These are phyloP conservation scores for Dipteronia sinensis DNA, from an alignment of 345 rosid genomes.

Conservation along the genomic window DNA sequence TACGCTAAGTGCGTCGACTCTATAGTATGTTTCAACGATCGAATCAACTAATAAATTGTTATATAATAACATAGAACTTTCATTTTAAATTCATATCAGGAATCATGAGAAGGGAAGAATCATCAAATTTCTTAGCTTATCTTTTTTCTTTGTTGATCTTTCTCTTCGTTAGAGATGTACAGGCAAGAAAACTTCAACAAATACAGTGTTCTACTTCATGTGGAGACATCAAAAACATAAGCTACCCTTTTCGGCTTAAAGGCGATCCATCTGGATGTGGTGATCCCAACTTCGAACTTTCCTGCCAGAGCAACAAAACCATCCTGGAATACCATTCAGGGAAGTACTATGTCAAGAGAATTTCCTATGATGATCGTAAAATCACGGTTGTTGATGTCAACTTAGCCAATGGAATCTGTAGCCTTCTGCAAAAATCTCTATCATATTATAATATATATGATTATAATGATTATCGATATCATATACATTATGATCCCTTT, in stretches of 20 bases:
- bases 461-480: too few relatives aligned
- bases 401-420: conserved; percentile 35
- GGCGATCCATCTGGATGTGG: conserved; percentile 34
- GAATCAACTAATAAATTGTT: too few relatives aligned
- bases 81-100: background rate
- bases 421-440: conserved; percentile 32
- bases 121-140: background rate
- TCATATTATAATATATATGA: background rate
- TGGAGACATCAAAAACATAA: conserved; percentile 39
- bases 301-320: conserved; percentile 36
- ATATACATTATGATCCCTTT: too few relatives aligned
- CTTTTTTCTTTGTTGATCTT: conserved; percentile 20
- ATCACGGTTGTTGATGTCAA: conserved; percentile 41
- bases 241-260: conserved; percentile 39
- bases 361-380: conserved; percentile 19
- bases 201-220: conserved; percentile 40
- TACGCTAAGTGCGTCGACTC: too few relatives aligned
- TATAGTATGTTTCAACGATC: too few relatives aligned
- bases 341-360: conserved; percentile 34
- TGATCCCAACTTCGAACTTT: conserved; percentile 26
- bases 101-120: conserved; percentile 7
- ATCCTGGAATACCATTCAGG: conserved; percentile 26
- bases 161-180: background rate
- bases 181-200: conserved; percentile 27
- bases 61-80: too few relatives aligned